Base-by-base conservation (phyloP, 2,329 filamentous ascomycete genomes). In the Monilinia laxa region DNA sequence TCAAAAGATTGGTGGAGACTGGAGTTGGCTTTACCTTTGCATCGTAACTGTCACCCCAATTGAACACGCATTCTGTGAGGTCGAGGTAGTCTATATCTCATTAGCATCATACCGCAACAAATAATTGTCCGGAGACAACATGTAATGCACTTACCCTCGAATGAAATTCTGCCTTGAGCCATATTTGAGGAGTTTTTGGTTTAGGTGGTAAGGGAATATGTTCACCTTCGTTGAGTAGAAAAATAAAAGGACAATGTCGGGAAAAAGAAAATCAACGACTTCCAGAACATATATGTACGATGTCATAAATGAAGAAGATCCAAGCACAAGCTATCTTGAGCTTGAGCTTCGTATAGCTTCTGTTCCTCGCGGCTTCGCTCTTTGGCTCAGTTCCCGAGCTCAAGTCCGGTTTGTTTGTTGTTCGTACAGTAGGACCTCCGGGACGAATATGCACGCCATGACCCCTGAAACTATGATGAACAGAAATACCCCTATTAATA, bases 1-100 rank as follows among this genome's bases (percentile, higher is more conserved):
- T 47, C 25, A 14, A 20, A 16, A 1, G 28, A 42, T 16, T 11
- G n/a, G 20, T 38, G 42, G 18, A n/a, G 10, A 68, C 31, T 35
- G 31, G 40, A 65, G 11, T 18, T 28, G 16, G 31, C 28, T 49
- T 47, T 60, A 73, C 73, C 68, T 89, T 89, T 76, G 82, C 82
- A 76, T 88, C 86, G 77, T 88, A 88, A 79, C 83, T 85, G 76
- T 87, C 85, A 66, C 84, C 85, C 86, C 86, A 89, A 73, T 87
- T 83, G 76, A 84, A 87, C 71, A 81, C 78, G 47, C 81, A 79
- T 60, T 81, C 75, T 68, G 78, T 79, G 73, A 81, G 78, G 60
- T 82, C 82, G 74, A 84, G 80, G 71, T 81, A 81, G 73, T 85
- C 83, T 82, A 68, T 51, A 62, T 45, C 6, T 54, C 14, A 9